Percentiles rank a stretch among this genome's conserved stretches.
Conservation (phyloP, 495 filamentous ascomycete genomes). For the Tuber umbilicatum region DNA sequence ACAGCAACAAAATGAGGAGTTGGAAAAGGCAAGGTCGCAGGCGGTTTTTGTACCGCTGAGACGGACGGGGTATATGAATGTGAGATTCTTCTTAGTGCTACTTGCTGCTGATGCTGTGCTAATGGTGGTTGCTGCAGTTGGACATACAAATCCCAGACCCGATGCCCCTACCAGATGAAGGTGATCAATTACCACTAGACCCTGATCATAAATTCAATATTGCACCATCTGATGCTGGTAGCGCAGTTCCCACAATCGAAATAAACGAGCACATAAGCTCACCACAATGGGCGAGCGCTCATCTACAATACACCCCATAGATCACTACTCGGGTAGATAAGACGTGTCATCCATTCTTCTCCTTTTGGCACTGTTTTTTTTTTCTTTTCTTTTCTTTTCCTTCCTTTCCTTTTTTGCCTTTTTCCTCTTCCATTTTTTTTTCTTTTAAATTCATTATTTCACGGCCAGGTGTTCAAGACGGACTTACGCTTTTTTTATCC, state of each 20-base stretch:
- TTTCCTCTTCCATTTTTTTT: neutral
- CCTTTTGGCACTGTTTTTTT: neutral
- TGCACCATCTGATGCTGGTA: slow-evolving; percentile 20
- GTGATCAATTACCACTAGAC: slow-evolving; percentile 12
- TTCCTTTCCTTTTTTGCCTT: neutral
- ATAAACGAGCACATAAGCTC: slow-evolving; percentile 11
- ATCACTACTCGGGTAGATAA: neutral
- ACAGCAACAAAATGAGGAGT: slow-evolving; percentile 69
- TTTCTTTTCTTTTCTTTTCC: neutral
- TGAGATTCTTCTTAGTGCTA: slow-evolving; percentile 43
- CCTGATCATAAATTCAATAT: slow-evolving; percentile 8
- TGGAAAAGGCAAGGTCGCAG: slow-evolving; percentile 49
- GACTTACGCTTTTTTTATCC: slow-evolving; percentile 4
- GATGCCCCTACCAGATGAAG: slow-evolving; percentile 13
- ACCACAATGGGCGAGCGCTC: neutral
- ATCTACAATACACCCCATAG: neutral
- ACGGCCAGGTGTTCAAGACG: slow-evolving; percentile 4
- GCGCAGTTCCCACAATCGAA: slow-evolving; percentile 19
- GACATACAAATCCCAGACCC: slow-evolving; percentile 83
- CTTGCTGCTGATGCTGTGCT: neutral
- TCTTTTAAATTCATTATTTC: neutral
- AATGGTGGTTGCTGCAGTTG: slow-evolving; percentile 46
- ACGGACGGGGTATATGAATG: slow-evolving; percentile 80
- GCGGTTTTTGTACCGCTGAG: slow-evolving; percentile 69
- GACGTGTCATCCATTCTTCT: neutral